Percentiles rank a stretch among this genome's conserved stretches.
Conservation (phyloP, 2,329 filamentous ascomycete genomes). For the Fusarium setosum region DNA sequence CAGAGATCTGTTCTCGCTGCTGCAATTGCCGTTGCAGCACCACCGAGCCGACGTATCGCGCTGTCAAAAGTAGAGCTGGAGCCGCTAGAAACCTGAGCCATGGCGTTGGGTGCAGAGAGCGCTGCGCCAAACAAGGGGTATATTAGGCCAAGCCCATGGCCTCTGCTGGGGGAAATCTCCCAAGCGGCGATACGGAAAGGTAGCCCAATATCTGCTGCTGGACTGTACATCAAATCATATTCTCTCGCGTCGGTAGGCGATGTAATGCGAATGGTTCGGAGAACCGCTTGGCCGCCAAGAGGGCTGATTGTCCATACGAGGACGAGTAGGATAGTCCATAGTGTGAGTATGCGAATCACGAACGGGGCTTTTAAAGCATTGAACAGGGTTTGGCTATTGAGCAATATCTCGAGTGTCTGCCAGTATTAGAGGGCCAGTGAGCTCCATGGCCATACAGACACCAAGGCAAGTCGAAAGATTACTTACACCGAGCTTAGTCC, state of each 20-base stretch:
- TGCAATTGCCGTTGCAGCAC: background rate
- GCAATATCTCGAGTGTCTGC: background rate
- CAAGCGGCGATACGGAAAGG: background rate
- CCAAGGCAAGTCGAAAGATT: no score
- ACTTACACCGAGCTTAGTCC: background rate
- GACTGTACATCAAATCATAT: background rate
- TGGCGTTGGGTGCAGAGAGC: background rate
- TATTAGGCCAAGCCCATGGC: background rate
- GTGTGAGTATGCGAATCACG: background rate
- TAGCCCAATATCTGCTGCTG: background rate
- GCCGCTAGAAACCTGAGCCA: background rate
- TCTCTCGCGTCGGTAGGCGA: background rate
- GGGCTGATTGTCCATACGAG: background rate
- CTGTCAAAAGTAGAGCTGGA: background rate
- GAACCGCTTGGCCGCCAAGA: background rate
- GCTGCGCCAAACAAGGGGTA: background rate
- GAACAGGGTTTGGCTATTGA: background rate
- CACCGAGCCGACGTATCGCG: background rate
- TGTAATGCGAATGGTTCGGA: background rate
- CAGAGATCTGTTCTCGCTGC: background rate
- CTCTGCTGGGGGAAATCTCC: background rate
- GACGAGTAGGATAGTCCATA: background rate
- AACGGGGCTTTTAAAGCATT: background rate
- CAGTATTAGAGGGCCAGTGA: no score
- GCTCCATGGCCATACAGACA: background rate